These are phyloP conservation scores for Xylaria sp. DNA, from an alignment of 2,329 filamentous ascomycete genomes.

Conservation along the genomic window DNA sequence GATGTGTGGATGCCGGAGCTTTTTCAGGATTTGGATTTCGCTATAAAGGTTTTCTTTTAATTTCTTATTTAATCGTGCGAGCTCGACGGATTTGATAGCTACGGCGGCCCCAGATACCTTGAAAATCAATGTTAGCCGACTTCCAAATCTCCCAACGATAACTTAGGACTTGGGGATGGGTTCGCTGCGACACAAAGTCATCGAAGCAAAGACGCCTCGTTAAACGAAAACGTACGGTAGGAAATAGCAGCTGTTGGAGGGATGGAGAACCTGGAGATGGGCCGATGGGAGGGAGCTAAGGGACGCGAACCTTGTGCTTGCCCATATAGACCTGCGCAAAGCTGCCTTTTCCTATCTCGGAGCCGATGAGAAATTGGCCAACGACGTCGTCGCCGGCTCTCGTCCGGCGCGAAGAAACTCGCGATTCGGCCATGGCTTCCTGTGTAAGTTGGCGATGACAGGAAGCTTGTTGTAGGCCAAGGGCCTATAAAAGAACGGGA, in stretches of 20 bases:
- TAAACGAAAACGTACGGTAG: constrained; percentile 22
- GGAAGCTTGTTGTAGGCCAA: constrained; percentile 49
- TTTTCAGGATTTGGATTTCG: constrained; percentile 95
- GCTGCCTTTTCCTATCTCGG: constrained; percentile 96
- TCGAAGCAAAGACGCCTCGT: constrained; percentile 13
- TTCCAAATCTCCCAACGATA: constrained; percentile 8
- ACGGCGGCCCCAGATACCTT: constrained; percentile 84
- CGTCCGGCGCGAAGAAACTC: constrained; percentile 50
- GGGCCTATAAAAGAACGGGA: constrained; percentile 50
- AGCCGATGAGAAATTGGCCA: constrained; percentile 83
- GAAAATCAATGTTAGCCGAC: constrained; percentile 38
- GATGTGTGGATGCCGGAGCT: constrained; percentile 93
- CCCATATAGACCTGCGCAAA: constrained; percentile 96
- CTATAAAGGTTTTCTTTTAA: constrained; percentile 94
- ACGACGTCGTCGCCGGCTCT: constrained; percentile 59
- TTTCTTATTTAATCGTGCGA: constrained; percentile 91
- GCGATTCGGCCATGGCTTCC: constrained; percentile 51
- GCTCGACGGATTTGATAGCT: constrained; percentile 96
- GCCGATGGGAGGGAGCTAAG: constrained; percentile 21
- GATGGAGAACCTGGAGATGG: constrained; percentile 20
- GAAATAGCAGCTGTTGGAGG: constrained; percentile 28
- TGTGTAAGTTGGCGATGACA: constrained; percentile 50
- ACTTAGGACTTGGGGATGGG: constrained; percentile 2
- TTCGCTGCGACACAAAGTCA: not conserved
- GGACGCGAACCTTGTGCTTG: constrained; percentile 76